Evolutionary conservation across 768 basidiomycete genomes (phyloP).

Genomic region (Harrya chromipes): DNA sequence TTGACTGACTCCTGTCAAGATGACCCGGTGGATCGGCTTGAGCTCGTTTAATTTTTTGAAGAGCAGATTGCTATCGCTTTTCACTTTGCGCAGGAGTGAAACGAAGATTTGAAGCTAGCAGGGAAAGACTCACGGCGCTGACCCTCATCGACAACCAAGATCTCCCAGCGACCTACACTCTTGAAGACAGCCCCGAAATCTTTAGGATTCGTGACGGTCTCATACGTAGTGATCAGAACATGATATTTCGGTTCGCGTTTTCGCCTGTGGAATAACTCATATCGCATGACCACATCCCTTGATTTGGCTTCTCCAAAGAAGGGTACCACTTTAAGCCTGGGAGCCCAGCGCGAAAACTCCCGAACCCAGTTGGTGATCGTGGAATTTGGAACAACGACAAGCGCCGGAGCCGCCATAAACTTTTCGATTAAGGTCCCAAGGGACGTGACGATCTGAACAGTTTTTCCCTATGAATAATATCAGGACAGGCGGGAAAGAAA

Average conservation of each 20-base stretch:
- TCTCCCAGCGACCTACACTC: slow-evolving; percentile 86
- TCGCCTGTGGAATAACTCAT: slow-evolving; percentile 69
- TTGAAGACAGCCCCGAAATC: slow-evolving; percentile 79
- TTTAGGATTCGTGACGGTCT: slow-evolving; percentile 64
- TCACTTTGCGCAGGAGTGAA: slow-evolving; percentile 50
- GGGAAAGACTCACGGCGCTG: slow-evolving; percentile 66
- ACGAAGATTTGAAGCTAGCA: background rate
- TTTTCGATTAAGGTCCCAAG: slow-evolving; percentile 60
- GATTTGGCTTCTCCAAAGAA: slow-evolving; percentile 81
- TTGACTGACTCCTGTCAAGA: slow-evolving; percentile 77
- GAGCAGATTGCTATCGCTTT: slow-evolving; percentile 74
- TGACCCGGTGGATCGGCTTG: slow-evolving; percentile 72
- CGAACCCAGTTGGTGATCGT: slow-evolving; percentile 95
- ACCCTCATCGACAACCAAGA: slow-evolving; percentile 90
- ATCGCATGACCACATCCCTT: slow-evolving; percentile 75
- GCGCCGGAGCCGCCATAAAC: slow-evolving; percentile 66
- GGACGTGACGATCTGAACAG: slow-evolving; percentile 87
- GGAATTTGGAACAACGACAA: slow-evolving; percentile 95
- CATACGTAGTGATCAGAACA: slow-evolving; percentile 91
- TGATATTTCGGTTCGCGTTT: slow-evolving; percentile 69
- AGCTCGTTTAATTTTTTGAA: slow-evolving; percentile 83
- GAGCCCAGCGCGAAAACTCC: slow-evolving; percentile 81
- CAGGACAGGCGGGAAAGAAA: slow-evolving; percentile 1
- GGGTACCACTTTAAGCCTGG: slow-evolving; percentile 71
- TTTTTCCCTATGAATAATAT: slow-evolving; percentile 65